Evolutionary conservation across 2,329 filamentous ascomycete genomes (phyloP).

Genomic region (Aureobasidium namibiae): DNA sequence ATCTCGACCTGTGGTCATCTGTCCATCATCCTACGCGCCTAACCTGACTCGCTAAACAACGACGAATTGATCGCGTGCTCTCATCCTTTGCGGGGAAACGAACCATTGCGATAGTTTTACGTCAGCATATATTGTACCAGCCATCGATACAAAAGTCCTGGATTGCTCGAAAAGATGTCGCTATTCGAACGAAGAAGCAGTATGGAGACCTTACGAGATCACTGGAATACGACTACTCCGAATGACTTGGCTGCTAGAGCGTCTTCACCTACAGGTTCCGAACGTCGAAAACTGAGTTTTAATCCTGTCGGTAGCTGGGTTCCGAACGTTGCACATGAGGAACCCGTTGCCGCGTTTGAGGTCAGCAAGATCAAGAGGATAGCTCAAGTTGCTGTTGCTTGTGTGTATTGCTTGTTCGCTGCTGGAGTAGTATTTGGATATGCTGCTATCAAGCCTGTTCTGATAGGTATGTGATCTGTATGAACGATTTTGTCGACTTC

Average conservation of each 20-base stretch:
- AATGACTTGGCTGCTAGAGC: background rate
- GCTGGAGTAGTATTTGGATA: conserved; percentile 79
- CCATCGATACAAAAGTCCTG: background rate
- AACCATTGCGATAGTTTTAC: background rate
- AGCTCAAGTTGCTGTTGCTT: conserved; percentile 60
- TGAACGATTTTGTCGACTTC: no score
- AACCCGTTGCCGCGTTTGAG: conserved; percentile 44
- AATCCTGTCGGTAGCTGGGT: conserved; percentile 41
- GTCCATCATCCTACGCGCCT: background rate
- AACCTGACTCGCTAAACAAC: conserved; percentile 5
- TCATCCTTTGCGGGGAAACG: conserved; percentile 7
- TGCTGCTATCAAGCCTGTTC: conserved; percentile 72
- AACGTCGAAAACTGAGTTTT: conserved; percentile 41
- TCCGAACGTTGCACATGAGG: conserved; percentile 27
- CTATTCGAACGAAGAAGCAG: conserved; percentile 9
- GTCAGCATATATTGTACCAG: background rate
- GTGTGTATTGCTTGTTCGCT: conserved; percentile 66
- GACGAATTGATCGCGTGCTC: conserved; percentile 5
- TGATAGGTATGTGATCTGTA: no score
- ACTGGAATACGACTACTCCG: background rate
- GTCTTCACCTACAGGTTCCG: conserved; percentile 27
- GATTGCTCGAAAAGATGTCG: background rate
- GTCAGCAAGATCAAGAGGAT: conserved; percentile 46
- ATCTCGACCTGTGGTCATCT: background rate
- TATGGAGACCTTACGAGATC: conserved; percentile 10